Conservation (phyloP, 352 stramenopile species). For the Thalassiosira allenii region DNA sequence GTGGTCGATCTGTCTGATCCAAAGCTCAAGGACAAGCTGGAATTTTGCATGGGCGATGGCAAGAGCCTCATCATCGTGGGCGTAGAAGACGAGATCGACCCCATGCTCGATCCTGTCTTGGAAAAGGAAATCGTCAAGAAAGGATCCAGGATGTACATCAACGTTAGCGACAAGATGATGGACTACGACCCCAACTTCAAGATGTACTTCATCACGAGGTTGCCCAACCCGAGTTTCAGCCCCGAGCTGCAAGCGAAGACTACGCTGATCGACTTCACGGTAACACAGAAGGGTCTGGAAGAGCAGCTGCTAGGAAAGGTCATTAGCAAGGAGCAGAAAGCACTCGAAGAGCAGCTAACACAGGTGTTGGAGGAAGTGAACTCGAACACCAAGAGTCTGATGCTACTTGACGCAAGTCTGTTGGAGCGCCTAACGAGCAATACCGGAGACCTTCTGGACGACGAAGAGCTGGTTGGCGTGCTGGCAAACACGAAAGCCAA, state of each 20-base stretch:
- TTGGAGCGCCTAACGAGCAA: slow-evolving; percentile 97
- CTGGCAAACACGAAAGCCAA: slow-evolving; percentile 98
- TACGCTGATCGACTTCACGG: slow-evolving; percentile 99
- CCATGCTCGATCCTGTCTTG: slow-evolving; percentile 97
- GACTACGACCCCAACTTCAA: slow-evolving; percentile 97
- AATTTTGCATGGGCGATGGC: slow-evolving; percentile 97
- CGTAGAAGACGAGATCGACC: slow-evolving; percentile 98
- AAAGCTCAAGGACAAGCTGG: slow-evolving; percentile 98
- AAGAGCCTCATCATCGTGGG: slow-evolving; percentile 93
- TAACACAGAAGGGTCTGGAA: slow-evolving; percentile 95
- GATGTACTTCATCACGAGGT: slow-evolving; percentile 98
- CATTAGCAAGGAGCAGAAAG: slow-evolving; percentile 98
- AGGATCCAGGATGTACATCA: slow-evolving; percentile 96
- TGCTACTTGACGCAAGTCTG: slow-evolving; percentile 95
- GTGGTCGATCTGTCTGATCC: slow-evolving; percentile 92
- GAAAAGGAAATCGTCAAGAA: slow-evolving; percentile 97
- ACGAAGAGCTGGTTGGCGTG: slow-evolving; percentile 98
- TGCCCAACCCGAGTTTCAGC: slow-evolving; percentile 98
- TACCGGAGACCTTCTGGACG: slow-evolving; percentile 97
- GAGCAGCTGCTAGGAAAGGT: slow-evolving; percentile 96
- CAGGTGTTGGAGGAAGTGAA: slow-evolving; percentile 98
- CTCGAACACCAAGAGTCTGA: slow-evolving; percentile 96
- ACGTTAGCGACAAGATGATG: slow-evolving; percentile 99
- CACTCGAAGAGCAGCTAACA: slow-evolving; percentile 97
- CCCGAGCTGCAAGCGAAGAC: slow-evolving; percentile 98